Evolutionary conservation across 1,284 basidiomycete species (phyloP).

Genomic region (Ganoderma multipileum): DNA sequence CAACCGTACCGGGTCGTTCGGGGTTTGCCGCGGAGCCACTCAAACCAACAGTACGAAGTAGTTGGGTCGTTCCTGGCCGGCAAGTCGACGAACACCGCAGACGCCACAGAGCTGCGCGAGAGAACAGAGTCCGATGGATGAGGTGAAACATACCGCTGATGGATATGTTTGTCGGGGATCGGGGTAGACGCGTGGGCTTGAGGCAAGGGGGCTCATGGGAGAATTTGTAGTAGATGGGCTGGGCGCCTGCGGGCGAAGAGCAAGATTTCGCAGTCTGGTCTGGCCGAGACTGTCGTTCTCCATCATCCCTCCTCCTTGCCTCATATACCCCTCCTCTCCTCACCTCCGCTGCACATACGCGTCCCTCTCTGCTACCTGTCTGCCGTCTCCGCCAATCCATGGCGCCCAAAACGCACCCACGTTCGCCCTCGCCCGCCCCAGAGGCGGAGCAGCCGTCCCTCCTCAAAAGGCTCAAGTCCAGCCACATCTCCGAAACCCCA

Average conservation of each 20-base stretch:
- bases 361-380: slow-evolving; percentile 10
- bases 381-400: slow-evolving; percentile 18
- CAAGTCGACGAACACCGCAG: background rate
- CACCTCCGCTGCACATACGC: slow-evolving; percentile 6
- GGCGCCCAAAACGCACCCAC: slow-evolving; percentile 38
- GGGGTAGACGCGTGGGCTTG: slow-evolving; percentile 10
- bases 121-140: background rate
- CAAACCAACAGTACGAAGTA: background rate
- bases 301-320: slow-evolving; percentile 22
- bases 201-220: slow-evolving; percentile 18
- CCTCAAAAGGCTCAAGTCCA: slow-evolving; percentile 43
- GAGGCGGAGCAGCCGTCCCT: slow-evolving; percentile 29
- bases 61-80: background rate
- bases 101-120: background rate
- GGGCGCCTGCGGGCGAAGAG: slow-evolving; percentile 21
- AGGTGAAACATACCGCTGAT: background rate
- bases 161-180: background rate
- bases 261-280: slow-evolving; percentile 30
- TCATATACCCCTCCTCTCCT: slow-evolving; percentile 28
- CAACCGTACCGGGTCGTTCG: slow-evolving; percentile 18
- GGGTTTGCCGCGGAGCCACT: background rate
- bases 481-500: slow-evolving; percentile 32
- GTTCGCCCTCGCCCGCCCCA: slow-evolving; percentile 38
- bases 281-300: slow-evolving; percentile 33
- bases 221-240: slow-evolving; percentile 12